Evolutionary conservation across 1,284 basidiomycete species (phyloP).

Genomic region (Leccinum griseonigrum): DNA sequence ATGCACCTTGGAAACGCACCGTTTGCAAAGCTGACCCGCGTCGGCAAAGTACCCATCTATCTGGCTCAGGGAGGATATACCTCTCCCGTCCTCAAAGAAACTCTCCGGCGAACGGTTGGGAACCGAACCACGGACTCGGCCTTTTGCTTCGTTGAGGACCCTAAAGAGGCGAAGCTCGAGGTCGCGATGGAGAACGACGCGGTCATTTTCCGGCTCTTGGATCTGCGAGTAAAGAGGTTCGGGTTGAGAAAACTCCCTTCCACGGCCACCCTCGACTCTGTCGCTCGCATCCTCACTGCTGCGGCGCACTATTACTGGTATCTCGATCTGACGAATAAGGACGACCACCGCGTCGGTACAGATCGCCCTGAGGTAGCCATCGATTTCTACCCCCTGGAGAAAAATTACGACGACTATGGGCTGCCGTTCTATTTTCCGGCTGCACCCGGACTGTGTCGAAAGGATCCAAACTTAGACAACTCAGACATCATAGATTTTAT

Average conservation of each 20-base stretch:
- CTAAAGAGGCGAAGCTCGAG: conserved; percentile 12
- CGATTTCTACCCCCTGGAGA: conserved; percentile 16
- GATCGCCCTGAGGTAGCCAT: conserved; percentile 1
- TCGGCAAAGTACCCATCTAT: conserved; percentile 13
- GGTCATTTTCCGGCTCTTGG: conserved; percentile 12
- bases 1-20: background rate
- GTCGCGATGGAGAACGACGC: background rate
- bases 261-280: background rate
- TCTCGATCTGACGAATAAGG: conserved; percentile 15
- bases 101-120: background rate
- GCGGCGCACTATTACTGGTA: conserved; percentile 26
- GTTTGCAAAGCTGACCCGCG: conserved; percentile 13
- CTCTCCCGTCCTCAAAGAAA: conserved; percentile 1
- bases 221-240: conserved; percentile 10
- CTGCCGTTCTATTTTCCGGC: background rate
- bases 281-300: conserved; percentile 5
- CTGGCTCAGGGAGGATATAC: background rate
- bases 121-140: background rate
- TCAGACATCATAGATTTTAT: conserved; percentile 20
- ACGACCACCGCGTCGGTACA: background rate
- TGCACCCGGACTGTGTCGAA: conserved; percentile 7
- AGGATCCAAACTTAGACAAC: background rate
- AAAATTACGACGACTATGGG: conserved; percentile 12
- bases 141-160: conserved; percentile 1
- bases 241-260: conserved; percentile 9